These are phyloP conservation scores for Trypanosoma scelopori DNA, from an alignment of 208 protist genomes.

Conservation along the genomic window DNA sequence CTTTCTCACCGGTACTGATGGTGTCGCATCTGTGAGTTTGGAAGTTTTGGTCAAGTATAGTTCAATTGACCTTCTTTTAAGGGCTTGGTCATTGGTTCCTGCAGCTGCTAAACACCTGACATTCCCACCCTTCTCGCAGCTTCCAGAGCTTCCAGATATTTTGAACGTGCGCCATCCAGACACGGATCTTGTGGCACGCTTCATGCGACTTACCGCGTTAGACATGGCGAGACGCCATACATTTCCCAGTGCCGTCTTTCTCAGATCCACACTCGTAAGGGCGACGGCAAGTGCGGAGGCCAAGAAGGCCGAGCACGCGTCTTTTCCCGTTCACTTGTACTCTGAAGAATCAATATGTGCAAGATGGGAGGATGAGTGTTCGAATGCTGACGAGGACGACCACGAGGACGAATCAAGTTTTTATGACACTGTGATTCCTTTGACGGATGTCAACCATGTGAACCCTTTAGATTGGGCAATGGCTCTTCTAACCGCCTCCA, in stretches of 20 bases:
- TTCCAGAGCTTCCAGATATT: conserved; percentile 52
- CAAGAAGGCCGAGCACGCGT: conserved; percentile 24
- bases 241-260: conserved; percentile 27
- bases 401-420: conserved; percentile 7
- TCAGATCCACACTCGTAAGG: conserved; percentile 39
- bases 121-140: conserved; percentile 36
- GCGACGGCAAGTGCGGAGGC: conserved; percentile 24
- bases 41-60: conserved; percentile 49
- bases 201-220: conserved; percentile 46
- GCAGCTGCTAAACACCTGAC: conserved; percentile 23
- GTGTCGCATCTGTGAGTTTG: conserved; percentile 27
- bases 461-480: conserved; percentile 69
- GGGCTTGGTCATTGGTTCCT: conserved; percentile 47
- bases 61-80: conserved; percentile 36
- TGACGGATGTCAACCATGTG: conserved; percentile 30
- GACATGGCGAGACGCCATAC: conserved; percentile 33
- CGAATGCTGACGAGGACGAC: conserved; percentile 22
- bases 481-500: conserved; percentile 42
- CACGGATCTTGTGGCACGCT: conserved; percentile 43
- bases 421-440: conserved; percentile 11
- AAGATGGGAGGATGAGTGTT: conserved; percentile 40
- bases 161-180: conserved; percentile 44
- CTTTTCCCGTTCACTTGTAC: conserved; percentile 21
- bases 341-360: conserved; percentile 26
- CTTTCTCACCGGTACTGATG: conserved; percentile 15